A percentile compares a stretch with the other conserved stretches of the same genome.
Evolutionary conservation across 2,329 filamentous ascomycete species (phyloP).

Genomic region (Emericellopsis cladophorae): DNA sequence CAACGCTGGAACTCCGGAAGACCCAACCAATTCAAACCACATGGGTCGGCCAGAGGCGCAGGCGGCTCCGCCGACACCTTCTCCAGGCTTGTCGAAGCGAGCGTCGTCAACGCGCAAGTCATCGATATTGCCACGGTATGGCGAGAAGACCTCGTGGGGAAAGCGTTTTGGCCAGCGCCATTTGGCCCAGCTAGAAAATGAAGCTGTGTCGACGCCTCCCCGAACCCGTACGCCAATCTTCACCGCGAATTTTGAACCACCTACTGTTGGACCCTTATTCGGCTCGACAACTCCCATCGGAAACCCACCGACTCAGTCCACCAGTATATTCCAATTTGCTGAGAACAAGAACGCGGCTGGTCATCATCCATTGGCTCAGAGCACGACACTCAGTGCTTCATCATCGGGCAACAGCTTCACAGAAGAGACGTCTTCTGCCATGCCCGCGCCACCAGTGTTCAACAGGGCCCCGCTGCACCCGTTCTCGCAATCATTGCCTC

Average conservation of each 20-base stretch:
- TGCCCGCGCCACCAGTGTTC: constrained; percentile 8
- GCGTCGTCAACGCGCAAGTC: constrained; percentile 73
- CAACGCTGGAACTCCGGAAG: constrained; percentile 35
- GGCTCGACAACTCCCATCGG: constrained; percentile 36
- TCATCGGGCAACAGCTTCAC: constrained; percentile 68
- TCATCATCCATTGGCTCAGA: constrained; percentile 66
- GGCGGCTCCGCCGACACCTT: constrained; percentile 29
- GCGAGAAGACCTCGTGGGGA: constrained; percentile 53
- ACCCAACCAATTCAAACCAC: constrained; percentile 3
- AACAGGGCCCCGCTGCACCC: constrained; percentile 14
- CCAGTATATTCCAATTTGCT: constrained; percentile 8
- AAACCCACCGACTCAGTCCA: constrained; percentile 38
- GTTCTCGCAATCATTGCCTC: constrained; percentile 24
- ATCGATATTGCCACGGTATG: constrained; percentile 73
- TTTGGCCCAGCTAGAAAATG: constrained; percentile 34
- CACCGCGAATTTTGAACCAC: constrained; percentile 63
- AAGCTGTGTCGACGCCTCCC: constrained; percentile 44
- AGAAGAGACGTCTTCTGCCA: constrained; percentile 45
- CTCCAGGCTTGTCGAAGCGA: constrained; percentile 45
- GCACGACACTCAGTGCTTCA: constrained; percentile 73
- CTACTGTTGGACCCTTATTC: constrained; percentile 53
- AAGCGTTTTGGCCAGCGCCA: constrained; percentile 45
- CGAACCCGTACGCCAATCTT: constrained; percentile 62
- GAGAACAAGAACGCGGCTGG: constrained; percentile 19
- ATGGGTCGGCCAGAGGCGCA: constrained; percentile 2